These are phyloP conservation scores for Sporisorium graminicola DNA, from an alignment of 1,284 basidiomycete species.

Conservation along the genomic window DNA sequence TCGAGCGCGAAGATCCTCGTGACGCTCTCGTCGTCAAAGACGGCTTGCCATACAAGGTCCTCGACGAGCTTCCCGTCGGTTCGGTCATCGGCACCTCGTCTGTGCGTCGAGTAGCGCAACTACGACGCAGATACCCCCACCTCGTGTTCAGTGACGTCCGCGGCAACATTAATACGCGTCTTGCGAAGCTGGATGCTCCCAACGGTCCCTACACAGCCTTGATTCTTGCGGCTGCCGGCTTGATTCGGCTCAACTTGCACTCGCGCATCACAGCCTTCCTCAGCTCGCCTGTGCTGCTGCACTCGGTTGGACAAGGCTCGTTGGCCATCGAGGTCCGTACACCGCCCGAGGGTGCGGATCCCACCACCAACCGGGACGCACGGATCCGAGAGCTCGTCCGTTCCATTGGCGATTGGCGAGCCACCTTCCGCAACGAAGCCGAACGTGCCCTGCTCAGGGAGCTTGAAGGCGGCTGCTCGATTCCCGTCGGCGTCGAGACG, in stretches of 20 bases:
- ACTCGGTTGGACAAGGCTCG: slow-evolving; percentile 95
- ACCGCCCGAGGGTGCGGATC: slow-evolving; percentile 51
- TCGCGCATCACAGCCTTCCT: slow-evolving; percentile 84
- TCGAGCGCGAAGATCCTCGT: slow-evolving; percentile 88
- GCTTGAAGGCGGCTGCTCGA: slow-evolving; percentile 95
- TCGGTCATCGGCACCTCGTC: slow-evolving; percentile 94
- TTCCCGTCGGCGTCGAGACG: slow-evolving; percentile 90
- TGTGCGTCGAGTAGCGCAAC: slow-evolving; percentile 90
- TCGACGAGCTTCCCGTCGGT: slow-evolving; percentile 88
- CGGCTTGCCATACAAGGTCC: slow-evolving; percentile 77
- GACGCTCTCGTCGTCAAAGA: slow-evolving; percentile 90
- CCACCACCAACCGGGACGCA: slow-evolving; percentile 60
- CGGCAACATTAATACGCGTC: slow-evolving; percentile 76
- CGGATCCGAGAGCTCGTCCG: slow-evolving; percentile 57
- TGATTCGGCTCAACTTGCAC: slow-evolving; percentile 82
- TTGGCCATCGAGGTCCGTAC: slow-evolving; percentile 87
- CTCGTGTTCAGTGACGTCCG: slow-evolving; percentile 87
- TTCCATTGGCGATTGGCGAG: slow-evolving; percentile 65
- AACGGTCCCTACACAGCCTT: slow-evolving; percentile 87
- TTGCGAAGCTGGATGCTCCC: slow-evolving; percentile 89
- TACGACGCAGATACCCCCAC: slow-evolving; percentile 82
- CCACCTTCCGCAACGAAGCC: slow-evolving; percentile 62
- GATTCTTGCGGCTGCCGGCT: slow-evolving; percentile 92
- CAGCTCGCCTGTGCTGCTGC: slow-evolving; percentile 78
- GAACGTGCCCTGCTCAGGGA: slow-evolving; percentile 88